Evolutionary conservation across 805 yeast genomes (phyloP).

Genomic region (Ascoidea asiatica): DNA sequence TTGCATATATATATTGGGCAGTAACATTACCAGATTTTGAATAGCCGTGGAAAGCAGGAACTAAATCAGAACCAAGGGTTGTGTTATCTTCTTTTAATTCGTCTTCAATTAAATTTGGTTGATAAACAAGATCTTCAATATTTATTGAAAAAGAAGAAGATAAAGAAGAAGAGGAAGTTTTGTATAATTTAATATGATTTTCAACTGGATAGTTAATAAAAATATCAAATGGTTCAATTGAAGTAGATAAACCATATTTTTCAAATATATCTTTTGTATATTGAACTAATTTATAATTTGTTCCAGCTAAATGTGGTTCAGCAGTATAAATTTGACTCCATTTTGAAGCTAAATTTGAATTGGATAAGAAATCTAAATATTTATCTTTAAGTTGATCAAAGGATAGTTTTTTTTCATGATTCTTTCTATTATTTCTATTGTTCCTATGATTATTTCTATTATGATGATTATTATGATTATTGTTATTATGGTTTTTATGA

Average conservation of each 20-base stretch:
- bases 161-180: conserved; percentile 5
- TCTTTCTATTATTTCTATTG: no score
- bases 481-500: no score
- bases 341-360: conserved; percentile 27
- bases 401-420: no score
- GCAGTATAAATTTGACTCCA: conserved; percentile 42
- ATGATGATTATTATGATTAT: no score
- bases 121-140: conserved; percentile 23
- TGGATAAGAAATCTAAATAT: conserved; percentile 15
- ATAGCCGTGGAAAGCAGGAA: conserved; percentile 69
- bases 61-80: conserved; percentile 24
- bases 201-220: conserved; percentile 51
- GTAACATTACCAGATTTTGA: conserved; percentile 68
- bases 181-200: conserved; percentile 33
- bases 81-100: conserved; percentile 35
- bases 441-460: no score
- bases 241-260: conserved; percentile 42
- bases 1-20: conserved; percentile 49
- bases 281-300: conserved; percentile 31
- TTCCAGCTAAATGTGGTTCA: conserved; percentile 47
- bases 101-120: conserved; percentile 43
- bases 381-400: no score
- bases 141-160: conserved; percentile 1
- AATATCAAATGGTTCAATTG: conserved; percentile 45
- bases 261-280: conserved; percentile 47